Percentiles rank a stretch among this genome's conserved stretches.
Conservation (phyloP, 805 yeast genomes). For the Lipomyces orientalis region DNA sequence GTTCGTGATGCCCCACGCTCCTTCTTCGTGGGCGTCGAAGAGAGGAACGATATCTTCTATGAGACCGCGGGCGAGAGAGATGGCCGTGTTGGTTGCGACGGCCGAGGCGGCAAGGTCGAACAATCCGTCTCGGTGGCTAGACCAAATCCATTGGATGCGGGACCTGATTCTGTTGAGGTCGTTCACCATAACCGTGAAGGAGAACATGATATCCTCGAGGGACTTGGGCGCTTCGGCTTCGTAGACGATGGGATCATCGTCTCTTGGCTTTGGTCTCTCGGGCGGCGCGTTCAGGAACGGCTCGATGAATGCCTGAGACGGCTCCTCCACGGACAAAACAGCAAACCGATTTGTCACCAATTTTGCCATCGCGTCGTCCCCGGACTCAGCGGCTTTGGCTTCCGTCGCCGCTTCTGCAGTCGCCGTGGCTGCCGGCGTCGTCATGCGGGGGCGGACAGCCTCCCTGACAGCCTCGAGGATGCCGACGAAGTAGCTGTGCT, state of each 20-base stretch:
- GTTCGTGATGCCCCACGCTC: background rate
- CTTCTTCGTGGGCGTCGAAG: background rate
- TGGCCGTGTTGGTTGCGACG: background rate
- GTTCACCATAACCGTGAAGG: background rate
- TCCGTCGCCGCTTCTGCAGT: background rate
- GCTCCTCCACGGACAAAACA: background rate
- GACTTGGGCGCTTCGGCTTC: background rate
- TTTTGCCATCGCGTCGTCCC: background rate
- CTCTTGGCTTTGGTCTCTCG: background rate
- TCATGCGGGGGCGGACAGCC: background rate
- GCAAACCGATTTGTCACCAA: background rate
- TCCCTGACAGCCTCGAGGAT: background rate
- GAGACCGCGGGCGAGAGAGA: background rate
- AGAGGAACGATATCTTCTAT: background rate
- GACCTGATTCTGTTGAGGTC: background rate
- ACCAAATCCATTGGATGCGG: background rate
- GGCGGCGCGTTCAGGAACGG: background rate
- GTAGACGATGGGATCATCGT: background rate
- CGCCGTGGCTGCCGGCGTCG: background rate
- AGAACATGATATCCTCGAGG: background rate
- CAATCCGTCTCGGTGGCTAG: background rate
- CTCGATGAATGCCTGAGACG: background rate
- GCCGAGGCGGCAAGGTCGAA: background rate
- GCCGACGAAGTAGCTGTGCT: background rate
- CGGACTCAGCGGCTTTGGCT: background rate